A percentile compares a stretch with the other conserved stretches of the same genome.
Evolutionary conservation across 1,139 yeast species (phyloP).

Genomic region (Taphrina populina): DNA sequence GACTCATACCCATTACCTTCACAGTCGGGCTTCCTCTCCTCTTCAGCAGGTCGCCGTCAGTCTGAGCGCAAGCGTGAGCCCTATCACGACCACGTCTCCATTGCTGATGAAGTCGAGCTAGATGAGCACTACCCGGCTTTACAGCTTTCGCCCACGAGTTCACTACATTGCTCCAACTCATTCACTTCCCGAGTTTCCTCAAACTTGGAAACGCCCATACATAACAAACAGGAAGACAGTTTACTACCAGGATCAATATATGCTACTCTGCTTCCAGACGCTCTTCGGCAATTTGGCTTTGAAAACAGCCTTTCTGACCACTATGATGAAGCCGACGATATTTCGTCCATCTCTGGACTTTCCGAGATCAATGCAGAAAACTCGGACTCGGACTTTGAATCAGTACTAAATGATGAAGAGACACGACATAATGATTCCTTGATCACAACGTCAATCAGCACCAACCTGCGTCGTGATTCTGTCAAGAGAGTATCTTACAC

Average conservation of each 20-base stretch:
- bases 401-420: not conserved
- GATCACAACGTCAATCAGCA: slow-evolving; percentile 2
- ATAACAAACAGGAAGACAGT: not conserved
- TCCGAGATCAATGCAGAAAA: slow-evolving; percentile 19
- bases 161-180: slow-evolving; percentile 24
- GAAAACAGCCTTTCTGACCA: slow-evolving; percentile 1
- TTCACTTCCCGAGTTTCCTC: slow-evolving; percentile 22
- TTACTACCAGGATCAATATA: slow-evolving; percentile 23
- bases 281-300: slow-evolving; percentile 1
- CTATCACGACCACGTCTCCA: slow-evolving; percentile 13
- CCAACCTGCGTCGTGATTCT: not conserved
- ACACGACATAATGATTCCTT: not conserved
- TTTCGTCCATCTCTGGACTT: slow-evolving; percentile 8
- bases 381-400: slow-evolving; percentile 15
- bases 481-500: slow-evolving; percentile 15
- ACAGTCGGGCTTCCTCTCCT: slow-evolving; percentile 1
- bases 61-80: not conserved
- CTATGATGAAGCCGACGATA: slow-evolving; percentile 16
- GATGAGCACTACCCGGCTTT: not conserved
- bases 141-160: slow-evolving; percentile 11
- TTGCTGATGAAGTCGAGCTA: slow-evolving; percentile 22
- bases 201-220: not conserved
- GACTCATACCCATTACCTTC: not conserved
- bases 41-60: not conserved
- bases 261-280: slow-evolving; percentile 14